phyloP scores from a whole-genome alignment of 164 flowering plant genomes.

The Vitis cinerea region DNA sequence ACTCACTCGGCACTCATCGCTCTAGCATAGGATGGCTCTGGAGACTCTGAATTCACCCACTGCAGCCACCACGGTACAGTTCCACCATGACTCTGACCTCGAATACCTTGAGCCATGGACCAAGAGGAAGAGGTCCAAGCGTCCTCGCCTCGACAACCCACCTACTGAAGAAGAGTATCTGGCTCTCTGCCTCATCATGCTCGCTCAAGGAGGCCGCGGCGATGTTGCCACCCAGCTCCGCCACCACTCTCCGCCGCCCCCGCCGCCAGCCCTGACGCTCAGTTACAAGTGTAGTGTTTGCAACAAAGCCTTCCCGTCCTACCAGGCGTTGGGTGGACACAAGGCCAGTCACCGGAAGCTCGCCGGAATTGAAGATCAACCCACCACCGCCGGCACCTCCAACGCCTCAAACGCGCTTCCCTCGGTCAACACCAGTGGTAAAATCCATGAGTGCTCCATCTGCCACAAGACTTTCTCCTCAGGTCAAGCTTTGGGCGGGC shows the following conservation, averaged over 20 bases:
- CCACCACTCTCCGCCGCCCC: constrained; percentile 6
- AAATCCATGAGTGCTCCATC: constrained; percentile 51
- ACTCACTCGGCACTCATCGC: not conserved
- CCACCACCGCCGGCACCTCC: constrained; percentile 13
- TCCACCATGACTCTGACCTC: not conserved
- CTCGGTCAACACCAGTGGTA: constrained; percentile 8
- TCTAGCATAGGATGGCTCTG: not conserved
- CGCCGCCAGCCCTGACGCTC: constrained; percentile 19
- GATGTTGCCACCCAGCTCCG: not conserved
- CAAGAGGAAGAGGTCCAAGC: constrained; percentile 59
- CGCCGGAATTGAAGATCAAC: constrained; percentile 11
- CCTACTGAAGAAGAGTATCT: constrained; percentile 59
- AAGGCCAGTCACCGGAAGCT: constrained; percentile 27
- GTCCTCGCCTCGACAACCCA: constrained; percentile 26
- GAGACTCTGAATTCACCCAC: constrained; percentile 2
- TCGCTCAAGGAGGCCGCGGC: constrained; percentile 40
- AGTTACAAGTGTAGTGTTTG: constrained; percentile 27
- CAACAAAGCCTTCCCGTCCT: constrained; percentile 19
- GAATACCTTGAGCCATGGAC: constrained; percentile 38
- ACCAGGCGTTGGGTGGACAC: constrained; percentile 30
- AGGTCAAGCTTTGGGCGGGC: constrained; percentile 78
- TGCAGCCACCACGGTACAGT: not conserved
- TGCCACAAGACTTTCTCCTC: constrained; percentile 55
- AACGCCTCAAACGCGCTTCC: not conserved
- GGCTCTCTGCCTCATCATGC: constrained; percentile 66